Evolutionary conservation across 768 basidiomycete genomes (phyloP), one percentile per base, ranked within the genome.

Genomic region (Kwoniella sp.): DNA sequence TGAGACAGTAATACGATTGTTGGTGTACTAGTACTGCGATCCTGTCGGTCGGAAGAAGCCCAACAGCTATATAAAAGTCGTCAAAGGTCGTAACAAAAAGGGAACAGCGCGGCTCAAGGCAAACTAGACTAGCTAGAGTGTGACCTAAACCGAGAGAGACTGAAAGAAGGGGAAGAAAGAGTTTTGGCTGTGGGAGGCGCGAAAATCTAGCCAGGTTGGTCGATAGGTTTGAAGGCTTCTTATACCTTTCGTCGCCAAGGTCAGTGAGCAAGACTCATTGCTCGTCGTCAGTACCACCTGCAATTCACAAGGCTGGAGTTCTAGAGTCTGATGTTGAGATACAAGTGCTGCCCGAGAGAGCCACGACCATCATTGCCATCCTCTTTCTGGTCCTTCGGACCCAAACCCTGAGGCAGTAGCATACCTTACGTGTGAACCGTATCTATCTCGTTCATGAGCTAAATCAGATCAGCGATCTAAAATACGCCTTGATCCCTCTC

Each of bases 201-300:
- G 17, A 44, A 9, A 44, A 44, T 6, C 7, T 44, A 19, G 40
- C 33, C n/a, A 13, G 33, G 17, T 19, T 44, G 10, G 40, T 44
- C 40, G 40, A 44, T 19, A 44, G 10, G 40, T 44, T 44, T 44
- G 8, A 44, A 15, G 40, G 8, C 8, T 44, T 44, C 40, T 44
- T 44, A 44, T 44, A 19, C 40, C 40, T 44, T 44, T 44, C 40
- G 40, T 44, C 40, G 40, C 40, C 40, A 44, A 44, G 40, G 10
- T 44, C 17, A 15, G 40, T 44, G 40, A 44, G 40, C 40, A 15
- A 15, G 40, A 44, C 17, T 33, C 7, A 33, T n/a, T n/a, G n/a
- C n/a, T n/a, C n/a, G n/a, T n/a, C n/a, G n/a, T n/a, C n/a, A n/a
- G n/a, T n/a, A n/a, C n/a, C n/a, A n/a, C n/a, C n/a, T n/a, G n/a